These are phyloP conservation scores for Taiozyma sp. DNA, from an alignment of 1,139 yeast genomes.

Conservation along the genomic window DNA sequence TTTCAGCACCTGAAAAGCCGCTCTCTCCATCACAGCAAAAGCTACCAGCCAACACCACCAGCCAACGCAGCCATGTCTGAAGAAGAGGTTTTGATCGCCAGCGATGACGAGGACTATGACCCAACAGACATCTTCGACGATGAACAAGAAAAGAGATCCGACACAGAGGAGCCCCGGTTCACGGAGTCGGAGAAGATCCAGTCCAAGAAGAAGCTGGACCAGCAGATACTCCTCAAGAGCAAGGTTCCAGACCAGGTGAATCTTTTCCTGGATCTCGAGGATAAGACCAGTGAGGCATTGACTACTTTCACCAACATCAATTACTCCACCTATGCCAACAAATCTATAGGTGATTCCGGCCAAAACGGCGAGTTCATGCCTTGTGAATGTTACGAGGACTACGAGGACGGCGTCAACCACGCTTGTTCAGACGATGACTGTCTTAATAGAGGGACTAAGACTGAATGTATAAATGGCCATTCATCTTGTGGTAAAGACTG, in stretches of 20 bases:
- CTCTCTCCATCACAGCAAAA: no score
- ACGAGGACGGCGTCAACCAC: conserved; percentile 38
- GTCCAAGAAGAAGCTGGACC: conserved; percentile 14
- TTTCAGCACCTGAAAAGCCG: no score
- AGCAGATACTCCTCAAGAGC: conserved; percentile 15
- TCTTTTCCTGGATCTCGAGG: conserved; percentile 45
- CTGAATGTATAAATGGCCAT: conserved; percentile 83
- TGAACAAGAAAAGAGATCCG: conserved; percentile 1
- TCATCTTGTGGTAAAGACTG: conserved; percentile 72
- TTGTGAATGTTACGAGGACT: conserved; percentile 67
- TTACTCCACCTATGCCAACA: conserved; percentile 58
- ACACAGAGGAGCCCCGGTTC: conserved; percentile 11
- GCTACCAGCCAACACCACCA: neutral
- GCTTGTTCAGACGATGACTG: conserved; percentile 92
- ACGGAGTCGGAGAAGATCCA: conserved; percentile 17
- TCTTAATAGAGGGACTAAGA: conserved; percentile 86
- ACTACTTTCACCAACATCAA: conserved; percentile 49
- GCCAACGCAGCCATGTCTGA: neutral
- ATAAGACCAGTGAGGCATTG: conserved; percentile 70
- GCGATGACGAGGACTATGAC: conserved; percentile 14
- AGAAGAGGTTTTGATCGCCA: conserved; percentile 2
- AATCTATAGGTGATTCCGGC: conserved; percentile 61
- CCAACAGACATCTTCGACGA: conserved; percentile 4
- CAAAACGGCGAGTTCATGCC: conserved; percentile 73
- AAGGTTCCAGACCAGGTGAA: conserved; percentile 18